phyloP scores from a whole-genome alignment of 2,329 filamentous ascomycete genomes.

The Sporothrix curviconia region DNA sequence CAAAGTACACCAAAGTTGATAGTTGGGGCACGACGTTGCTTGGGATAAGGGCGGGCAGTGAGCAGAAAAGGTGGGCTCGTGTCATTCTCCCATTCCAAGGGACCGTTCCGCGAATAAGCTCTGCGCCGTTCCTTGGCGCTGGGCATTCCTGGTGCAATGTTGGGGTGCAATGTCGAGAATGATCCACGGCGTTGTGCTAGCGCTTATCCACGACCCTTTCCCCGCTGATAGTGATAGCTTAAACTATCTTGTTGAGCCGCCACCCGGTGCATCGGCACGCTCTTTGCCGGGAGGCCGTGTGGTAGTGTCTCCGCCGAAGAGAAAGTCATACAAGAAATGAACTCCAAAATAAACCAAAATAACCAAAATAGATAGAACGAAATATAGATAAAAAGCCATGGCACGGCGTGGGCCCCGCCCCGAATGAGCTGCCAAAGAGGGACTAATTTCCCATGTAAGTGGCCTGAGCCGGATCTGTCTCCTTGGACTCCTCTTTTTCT shows the following conservation, averaged over 20 bases:
- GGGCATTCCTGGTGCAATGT: neutral
- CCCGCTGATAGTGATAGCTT: neutral
- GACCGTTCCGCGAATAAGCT: neutral
- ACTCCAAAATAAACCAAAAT: neutral
- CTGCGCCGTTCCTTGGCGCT: neutral
- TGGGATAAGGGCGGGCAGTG: no score
- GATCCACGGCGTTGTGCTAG: neutral
- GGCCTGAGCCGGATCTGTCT: no score
- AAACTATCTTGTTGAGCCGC: neutral
- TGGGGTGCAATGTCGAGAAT: no score
- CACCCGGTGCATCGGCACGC: no score
- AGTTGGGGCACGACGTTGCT: neutral
- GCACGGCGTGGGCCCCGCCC: neutral
- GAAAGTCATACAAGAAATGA: neutral
- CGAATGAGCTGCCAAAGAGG: neutral
- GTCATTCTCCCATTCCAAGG: no score
- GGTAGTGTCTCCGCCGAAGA: no score
- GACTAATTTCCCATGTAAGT: neutral
- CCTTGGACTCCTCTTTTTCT: neutral
- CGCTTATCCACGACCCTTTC: neutral
- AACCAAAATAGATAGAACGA: neutral
- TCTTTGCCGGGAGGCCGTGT: no score
- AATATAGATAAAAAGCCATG: neutral
- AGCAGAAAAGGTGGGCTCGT: no score
- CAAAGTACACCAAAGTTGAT: no score